Evolutionary conservation across 371 early-diverging fungal species (phyloP).

Genomic region (Paraphysoderma sedebokerense): DNA sequence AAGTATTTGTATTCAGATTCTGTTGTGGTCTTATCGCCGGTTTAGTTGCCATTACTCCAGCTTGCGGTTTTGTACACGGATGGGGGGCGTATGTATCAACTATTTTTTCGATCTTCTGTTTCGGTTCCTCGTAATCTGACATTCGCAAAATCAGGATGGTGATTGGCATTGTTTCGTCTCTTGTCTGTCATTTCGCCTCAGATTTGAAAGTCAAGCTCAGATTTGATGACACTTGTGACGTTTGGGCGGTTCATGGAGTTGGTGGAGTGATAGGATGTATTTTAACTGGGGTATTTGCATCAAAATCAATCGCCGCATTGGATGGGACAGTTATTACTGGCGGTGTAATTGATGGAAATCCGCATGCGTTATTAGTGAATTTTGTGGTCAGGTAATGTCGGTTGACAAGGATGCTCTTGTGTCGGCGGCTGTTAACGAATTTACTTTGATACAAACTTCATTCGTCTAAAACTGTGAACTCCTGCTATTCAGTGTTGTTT

Average conservation of each 20-base stretch:
- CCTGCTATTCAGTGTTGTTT: too few relatives aligned
- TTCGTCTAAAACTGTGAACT: too few relatives aligned
- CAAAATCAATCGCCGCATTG: slow-evolving; percentile 35
- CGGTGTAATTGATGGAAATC: slow-evolving; percentile 18
- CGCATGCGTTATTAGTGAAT: too few relatives aligned
- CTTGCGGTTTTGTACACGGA: slow-evolving; percentile 69
- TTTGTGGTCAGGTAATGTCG: too few relatives aligned
- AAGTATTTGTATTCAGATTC: slow-evolving; percentile 45
- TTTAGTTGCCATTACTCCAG: slow-evolving; percentile 86
- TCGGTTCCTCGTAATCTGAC: too few relatives aligned
- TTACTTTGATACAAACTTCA: too few relatives aligned
- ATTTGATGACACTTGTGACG: slow-evolving; percentile 78
- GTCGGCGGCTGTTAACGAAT: too few relatives aligned
- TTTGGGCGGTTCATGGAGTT: slow-evolving; percentile 76
- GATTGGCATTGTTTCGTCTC: slow-evolving; percentile 52
- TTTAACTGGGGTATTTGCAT: slow-evolving; percentile 80
- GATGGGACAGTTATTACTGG: slow-evolving; percentile 56
- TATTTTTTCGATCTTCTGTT: too few relatives aligned
- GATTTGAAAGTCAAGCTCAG: slow-evolving; percentile 56
- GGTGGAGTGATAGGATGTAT: slow-evolving; percentile 75
- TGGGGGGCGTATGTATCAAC: too few relatives aligned
- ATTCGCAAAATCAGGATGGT: too few relatives aligned
- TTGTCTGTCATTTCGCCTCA: slow-evolving; percentile 56
- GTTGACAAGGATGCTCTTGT: too few relatives aligned
- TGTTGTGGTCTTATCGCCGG: slow-evolving; percentile 89